Percentiles rank a stretch among this genome's conserved stretches.
Conservation (phyloP, 2,329 filamentous ascomycete genomes). For the Microsporum ferrugineum region DNA sequence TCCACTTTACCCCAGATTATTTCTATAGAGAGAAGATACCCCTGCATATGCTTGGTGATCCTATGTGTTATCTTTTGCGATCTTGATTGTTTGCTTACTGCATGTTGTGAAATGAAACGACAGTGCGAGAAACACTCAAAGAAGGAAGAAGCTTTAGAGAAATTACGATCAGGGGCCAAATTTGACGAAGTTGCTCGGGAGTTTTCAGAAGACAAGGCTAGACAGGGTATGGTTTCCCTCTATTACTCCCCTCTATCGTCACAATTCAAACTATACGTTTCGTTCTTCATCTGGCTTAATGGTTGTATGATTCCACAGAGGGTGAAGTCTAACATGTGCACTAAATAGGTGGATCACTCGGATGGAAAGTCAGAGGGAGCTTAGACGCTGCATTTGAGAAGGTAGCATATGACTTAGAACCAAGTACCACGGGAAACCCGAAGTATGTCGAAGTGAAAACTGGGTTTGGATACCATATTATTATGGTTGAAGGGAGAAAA, state of each 20-base stretch:
- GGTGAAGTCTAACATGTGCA: neutral
- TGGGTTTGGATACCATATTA: constrained; percentile 54
- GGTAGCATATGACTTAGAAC: constrained; percentile 50
- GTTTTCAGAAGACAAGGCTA: constrained; percentile 54
- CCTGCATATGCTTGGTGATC: neutral
- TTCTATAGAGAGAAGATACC: neutral
- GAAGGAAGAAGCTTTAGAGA: constrained; percentile 54
- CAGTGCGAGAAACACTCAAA: constrained; percentile 53
- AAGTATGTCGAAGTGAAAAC: constrained; percentile 54
- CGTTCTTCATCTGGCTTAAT: neutral
- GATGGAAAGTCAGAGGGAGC: constrained; percentile 51
- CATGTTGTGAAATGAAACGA: neutral
- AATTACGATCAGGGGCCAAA: constrained; percentile 47
- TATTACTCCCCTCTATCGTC: neutral
- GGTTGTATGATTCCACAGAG: neutral
- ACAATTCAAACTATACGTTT: neutral
- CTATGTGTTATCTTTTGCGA: neutral
- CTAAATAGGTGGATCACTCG: constrained; percentile 45
- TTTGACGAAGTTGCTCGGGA: constrained; percentile 56
- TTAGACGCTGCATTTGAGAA: constrained; percentile 50
- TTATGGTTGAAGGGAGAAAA: constrained; percentile 57
- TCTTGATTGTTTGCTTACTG: neutral
- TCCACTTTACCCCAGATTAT: neutral
- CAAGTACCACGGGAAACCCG: constrained; percentile 49
- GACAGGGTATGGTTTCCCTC: constrained; percentile 36